Evolutionary conservation across 2,329 filamentous ascomycete species (phyloP).

Genomic region (Dothistroma septosporum): DNA sequence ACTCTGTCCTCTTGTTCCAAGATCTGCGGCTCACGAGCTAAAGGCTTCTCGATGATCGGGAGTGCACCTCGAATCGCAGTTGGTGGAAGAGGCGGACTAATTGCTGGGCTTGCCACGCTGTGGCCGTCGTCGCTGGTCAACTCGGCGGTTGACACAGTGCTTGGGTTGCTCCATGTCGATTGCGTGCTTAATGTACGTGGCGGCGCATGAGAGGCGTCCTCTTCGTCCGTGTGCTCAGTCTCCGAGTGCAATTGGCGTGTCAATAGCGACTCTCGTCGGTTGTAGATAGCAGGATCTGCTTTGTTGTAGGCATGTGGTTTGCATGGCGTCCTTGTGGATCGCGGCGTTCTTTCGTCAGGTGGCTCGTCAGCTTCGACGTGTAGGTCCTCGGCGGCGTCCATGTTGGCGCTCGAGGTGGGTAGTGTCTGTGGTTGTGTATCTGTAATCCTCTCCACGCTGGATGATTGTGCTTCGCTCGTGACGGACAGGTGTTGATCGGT

Average conservation of each 20-base stretch:
- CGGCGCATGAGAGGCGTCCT: slow-evolving; percentile 25
- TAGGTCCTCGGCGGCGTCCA: slow-evolving; percentile 54
- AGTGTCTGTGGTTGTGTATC: slow-evolving; percentile 13
- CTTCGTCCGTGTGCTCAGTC: slow-evolving; percentile 43
- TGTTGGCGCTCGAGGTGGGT: slow-evolving; percentile 20
- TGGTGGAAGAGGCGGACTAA: slow-evolving; percentile 77
- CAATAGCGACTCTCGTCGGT: slow-evolving; percentile 73
- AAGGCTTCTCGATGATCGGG: slow-evolving; percentile 38
- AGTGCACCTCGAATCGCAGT: slow-evolving; percentile 42
- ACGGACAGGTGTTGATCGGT: neutral
- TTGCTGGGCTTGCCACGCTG: slow-evolving; percentile 75
- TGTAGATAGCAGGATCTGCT: slow-evolving; percentile 44
- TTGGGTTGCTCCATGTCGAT: slow-evolving; percentile 75
- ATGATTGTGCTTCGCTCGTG: neutral
- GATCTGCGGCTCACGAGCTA: slow-evolving; percentile 38
- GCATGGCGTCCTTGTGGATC: slow-evolving; percentile 9
- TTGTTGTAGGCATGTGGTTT: slow-evolving; percentile 36
- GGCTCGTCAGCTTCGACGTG: slow-evolving; percentile 81
- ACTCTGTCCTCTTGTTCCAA: slow-evolving; percentile 35
- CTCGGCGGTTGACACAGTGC: slow-evolving; percentile 78
- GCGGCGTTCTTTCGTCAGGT: slow-evolving; percentile 56
- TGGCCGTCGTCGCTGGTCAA: slow-evolving; percentile 79
- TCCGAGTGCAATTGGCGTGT: slow-evolving; percentile 71
- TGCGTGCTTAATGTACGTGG: slow-evolving; percentile 48
- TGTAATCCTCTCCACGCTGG: slow-evolving; percentile 18